phyloP scores from a whole-genome alignment of 1,284 basidiomycete species.

The Anthracocystis walkeri region DNA sequence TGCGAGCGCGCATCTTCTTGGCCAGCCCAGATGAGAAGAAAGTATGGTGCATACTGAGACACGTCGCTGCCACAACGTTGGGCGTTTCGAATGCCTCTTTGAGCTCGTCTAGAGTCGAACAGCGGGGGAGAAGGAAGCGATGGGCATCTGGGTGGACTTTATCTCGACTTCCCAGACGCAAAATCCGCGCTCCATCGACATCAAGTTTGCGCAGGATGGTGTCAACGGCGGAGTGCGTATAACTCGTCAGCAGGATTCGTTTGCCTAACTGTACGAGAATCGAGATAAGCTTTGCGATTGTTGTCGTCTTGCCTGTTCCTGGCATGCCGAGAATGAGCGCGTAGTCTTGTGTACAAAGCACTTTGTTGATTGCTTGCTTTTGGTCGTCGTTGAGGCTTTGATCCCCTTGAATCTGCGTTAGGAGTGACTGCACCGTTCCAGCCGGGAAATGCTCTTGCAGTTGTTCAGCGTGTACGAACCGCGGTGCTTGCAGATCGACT shows the following conservation, averaged over 20 bases:
- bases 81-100: slow-evolving; percentile 84
- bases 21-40: slow-evolving; percentile 75
- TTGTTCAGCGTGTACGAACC: slow-evolving; percentile 71
- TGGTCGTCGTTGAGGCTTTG: slow-evolving; percentile 81
- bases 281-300: slow-evolving; percentile 88
- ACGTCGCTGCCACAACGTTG: slow-evolving; percentile 94
- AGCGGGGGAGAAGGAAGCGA: slow-evolving; percentile 76
- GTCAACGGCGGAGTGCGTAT: slow-evolving; percentile 98
- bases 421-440: slow-evolving; percentile 6
- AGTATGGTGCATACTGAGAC: slow-evolving; percentile 88
- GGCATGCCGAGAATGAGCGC: slow-evolving; percentile 96
- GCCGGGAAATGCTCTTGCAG: background rate
- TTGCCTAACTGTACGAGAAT: slow-evolving; percentile 83
- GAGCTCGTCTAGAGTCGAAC: slow-evolving; percentile 70
- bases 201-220: slow-evolving; percentile 83
- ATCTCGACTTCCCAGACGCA: slow-evolving; percentile 89
- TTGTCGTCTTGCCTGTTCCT: slow-evolving; percentile 96
- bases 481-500: slow-evolving; percentile 82
- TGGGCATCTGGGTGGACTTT: slow-evolving; percentile 77
- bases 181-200: slow-evolving; percentile 71
- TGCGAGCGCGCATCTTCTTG: slow-evolving; percentile 71
- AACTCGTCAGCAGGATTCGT: slow-evolving; percentile 87
- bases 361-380: slow-evolving; percentile 78
- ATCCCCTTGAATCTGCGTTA: slow-evolving; percentile 20
- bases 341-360: slow-evolving; percentile 86